Evolutionary conservation across 108 stramenopile species (phyloP), one percentile per base, ranked within the genome.

Genomic region (Conticribra weissflogii): DNA sequence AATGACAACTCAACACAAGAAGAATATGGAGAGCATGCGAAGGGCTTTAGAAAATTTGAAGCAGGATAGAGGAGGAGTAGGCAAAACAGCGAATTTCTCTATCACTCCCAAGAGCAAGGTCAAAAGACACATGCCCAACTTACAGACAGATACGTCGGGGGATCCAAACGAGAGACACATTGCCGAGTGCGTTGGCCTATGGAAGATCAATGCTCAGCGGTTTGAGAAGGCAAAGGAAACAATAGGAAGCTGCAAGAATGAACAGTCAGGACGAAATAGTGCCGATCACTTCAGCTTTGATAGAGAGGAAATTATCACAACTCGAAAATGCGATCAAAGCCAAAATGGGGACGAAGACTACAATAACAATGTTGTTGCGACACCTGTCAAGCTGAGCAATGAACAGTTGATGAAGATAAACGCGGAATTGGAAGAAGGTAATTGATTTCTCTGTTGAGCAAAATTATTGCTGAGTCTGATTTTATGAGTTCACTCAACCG

Each of bases 1-100:
- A 15, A 79, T 79, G 59, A 71, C 54, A 49, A 57, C 60, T n/a
- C 70, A 71, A 27, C 54, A 59, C 21, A 59, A 54, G 21, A 34
- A 21, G 58, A 71, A 71, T 18, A 66, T 61, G 41, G 76, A 77
- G 4, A 34, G 25, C 22, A 61, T 68, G 50, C 54, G 34, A 2
- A 54, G 34, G 14, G 49, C 44, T 19, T 18, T 71, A 54, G 59
- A 31, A 12, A 29, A 51, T 15, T 31, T 29, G 27, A 50, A 60
- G 23, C 4, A 51, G 3, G 50, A 57, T 5, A 22, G 29, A 16
- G 56, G 56, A 41, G 36, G 36, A 41, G 12, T 41, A 41, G 12
- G 36, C 36, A 5, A 5, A 41, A 41, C 12, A 41, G 12, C 36
- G 12, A 41, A n/a, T n/a, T n/a, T n/a, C n/a, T n/a, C n/a, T n/a